These are phyloP conservation scores for Penicillium sp. DNA, from an alignment of 2,329 filamentous ascomycete species.

Conservation along the genomic window DNA sequence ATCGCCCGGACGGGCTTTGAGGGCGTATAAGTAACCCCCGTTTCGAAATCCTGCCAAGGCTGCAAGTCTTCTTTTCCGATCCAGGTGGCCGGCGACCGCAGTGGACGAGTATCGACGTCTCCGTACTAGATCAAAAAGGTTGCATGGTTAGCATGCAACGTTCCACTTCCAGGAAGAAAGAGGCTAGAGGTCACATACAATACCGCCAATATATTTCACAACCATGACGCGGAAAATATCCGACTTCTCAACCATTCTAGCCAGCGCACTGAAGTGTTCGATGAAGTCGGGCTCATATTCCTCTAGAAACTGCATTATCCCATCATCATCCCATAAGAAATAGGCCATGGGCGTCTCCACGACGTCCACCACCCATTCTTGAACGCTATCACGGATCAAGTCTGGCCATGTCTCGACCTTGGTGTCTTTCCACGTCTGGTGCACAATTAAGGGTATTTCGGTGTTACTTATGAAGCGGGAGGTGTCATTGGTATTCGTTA, in stretches of 20 bases:
- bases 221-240: slow-evolving; percentile 32
- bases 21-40: slow-evolving; percentile 19
- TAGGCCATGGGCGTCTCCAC: slow-evolving; percentile 26
- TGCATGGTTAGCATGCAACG: not conserved
- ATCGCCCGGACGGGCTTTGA: slow-evolving; percentile 21
- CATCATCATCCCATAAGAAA: slow-evolving; percentile 32
- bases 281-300: slow-evolving; percentile 24
- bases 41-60: slow-evolving; percentile 26
- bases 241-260: slow-evolving; percentile 26
- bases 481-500: slow-evolving; percentile 13
- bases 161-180: not conserved
- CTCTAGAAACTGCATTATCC: slow-evolving; percentile 24
- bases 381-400: slow-evolving; percentile 21
- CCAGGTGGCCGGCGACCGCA: slow-evolving; percentile 25
- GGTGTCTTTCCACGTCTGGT: slow-evolving; percentile 31
- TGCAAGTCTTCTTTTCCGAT: slow-evolving; percentile 22
- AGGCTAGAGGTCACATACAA: slow-evolving; percentile 9
- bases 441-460: slow-evolving; percentile 28
- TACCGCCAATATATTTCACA: slow-evolving; percentile 24
- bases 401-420: slow-evolving; percentile 24
- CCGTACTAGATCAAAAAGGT: slow-evolving; percentile 22
- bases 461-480: slow-evolving; percentile 21
- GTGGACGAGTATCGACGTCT: slow-evolving; percentile 30
- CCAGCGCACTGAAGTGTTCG: slow-evolving; percentile 19
- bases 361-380: slow-evolving; percentile 25